Conservation (phyloP, 2,329 filamentous ascomycete species). For the Colletotrichum paranaense region DNA sequence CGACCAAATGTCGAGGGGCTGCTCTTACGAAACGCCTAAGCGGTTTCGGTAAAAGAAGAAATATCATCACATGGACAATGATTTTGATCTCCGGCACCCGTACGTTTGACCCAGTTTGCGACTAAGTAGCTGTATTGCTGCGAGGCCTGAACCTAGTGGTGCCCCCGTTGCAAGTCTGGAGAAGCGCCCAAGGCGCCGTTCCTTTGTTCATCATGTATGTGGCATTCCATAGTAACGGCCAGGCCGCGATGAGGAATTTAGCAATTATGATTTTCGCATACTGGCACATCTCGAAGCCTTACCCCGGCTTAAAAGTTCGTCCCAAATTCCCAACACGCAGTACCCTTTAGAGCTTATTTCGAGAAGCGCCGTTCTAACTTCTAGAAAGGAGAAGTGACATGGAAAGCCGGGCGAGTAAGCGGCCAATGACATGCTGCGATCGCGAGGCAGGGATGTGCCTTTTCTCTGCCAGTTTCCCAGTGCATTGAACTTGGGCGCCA, state of each 20-base stretch:
- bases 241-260: background rate
- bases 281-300: background rate
- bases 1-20: background rate
- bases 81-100: background rate
- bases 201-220: slow-evolving; percentile 2
- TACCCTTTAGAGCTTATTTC: slow-evolving; percentile 3
- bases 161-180: background rate
- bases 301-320: slow-evolving; percentile 1
- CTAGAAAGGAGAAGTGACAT: background rate
- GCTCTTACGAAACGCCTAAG: background rate
- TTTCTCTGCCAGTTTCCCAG: background rate
- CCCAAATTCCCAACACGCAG: too few species aligned
- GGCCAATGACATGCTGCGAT: background rate
- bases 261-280: too few species aligned
- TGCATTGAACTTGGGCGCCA: slow-evolving; percentile 14
- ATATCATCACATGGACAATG: slow-evolving; percentile 15
- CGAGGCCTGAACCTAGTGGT: background rate
- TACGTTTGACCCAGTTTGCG: background rate
- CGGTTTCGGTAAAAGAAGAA: slow-evolving; percentile 20
- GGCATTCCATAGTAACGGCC: background rate
- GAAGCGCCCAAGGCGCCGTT: background rate
- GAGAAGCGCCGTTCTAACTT: slow-evolving; percentile 5
- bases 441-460: slow-evolving; percentile 1
- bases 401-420: background rate
- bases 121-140: background rate